Base-by-base conservation (phyloP, 345 rosid species). In the Camelina laxa region DNA sequence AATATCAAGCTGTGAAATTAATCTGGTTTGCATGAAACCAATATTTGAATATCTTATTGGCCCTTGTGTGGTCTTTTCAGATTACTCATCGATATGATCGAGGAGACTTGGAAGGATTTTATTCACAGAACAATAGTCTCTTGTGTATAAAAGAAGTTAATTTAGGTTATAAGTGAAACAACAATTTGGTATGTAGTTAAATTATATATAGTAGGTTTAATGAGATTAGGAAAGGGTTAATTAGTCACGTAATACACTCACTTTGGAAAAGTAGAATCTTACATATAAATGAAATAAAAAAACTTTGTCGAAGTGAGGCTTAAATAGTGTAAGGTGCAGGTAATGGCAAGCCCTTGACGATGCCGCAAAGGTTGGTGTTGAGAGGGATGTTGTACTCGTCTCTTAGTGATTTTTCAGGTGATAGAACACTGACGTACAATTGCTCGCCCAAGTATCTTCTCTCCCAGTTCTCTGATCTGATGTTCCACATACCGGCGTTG, bases 401-500 rank as follows among this genome's bases (percentile, higher is more conserved):
- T 66, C 89, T 87, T 5, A 93, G 84, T 2, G 98, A 93, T 8
- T 85, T 80, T 20, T 67, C 85, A 4, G 97, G 98, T 0, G 92
- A 89, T 0, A 80, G 69, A 38, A 89, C 89, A 44, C 97, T 93
- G 2, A 75, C 57, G 68, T 91, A 93, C 38, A 91, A 38, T 50
- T 93, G 92, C 15, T 93, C 96, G 0, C 98, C 98, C 14, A 93
- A 83, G 81, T 87, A 88, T 7, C 84, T 67, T 49, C 80, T 87
- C 80, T 91, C 97, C 80, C 84, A 68, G 62, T 79, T 59, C 71
- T 91, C 91, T 0, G 98, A 91, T 70, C 96, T 85, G 39, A 93
- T 27, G 84, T 89, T 93, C 98, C 98, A 93, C 98, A 93, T 93
- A 35, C 98, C 98, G 1, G 90, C 87, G 10, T 93, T 93, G 85